Conservation (phyloP, 2,329 filamentous ascomycete species). For the Nemania sp. region DNA sequence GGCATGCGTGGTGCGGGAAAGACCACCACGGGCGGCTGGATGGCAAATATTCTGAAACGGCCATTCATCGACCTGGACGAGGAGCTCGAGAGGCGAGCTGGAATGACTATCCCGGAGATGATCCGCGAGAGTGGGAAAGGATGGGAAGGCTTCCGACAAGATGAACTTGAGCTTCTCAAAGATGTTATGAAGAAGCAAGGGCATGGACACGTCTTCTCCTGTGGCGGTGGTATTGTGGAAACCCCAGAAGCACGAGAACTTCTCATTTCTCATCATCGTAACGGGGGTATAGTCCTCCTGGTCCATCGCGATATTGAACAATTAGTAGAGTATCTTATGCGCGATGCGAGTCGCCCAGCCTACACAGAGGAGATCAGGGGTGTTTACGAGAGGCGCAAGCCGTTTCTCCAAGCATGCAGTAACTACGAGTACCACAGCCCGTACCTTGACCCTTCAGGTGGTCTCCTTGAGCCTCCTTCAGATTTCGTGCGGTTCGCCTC, state of each 20-base stretch:
- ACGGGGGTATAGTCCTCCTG: slow-evolving; percentile 81
- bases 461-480: slow-evolving; percentile 53
- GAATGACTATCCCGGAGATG: slow-evolving; percentile 82
- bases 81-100: slow-evolving; percentile 75
- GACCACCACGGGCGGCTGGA: slow-evolving; percentile 88
- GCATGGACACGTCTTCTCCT: slow-evolving; percentile 82
- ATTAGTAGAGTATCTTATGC: slow-evolving; percentile 84
- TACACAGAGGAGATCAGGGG: slow-evolving; percentile 91
- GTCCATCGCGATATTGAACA: slow-evolving; percentile 86
- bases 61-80: slow-evolving; percentile 85
- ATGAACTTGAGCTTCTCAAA: slow-evolving; percentile 75
- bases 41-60: slow-evolving; percentile 73
- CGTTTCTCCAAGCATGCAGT: slow-evolving; percentile 90
- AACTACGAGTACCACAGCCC: slow-evolving; percentile 93
- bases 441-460: slow-evolving; percentile 49
- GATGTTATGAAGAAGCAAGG: slow-evolving; percentile 75
- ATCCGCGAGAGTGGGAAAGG: slow-evolving; percentile 68
- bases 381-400: slow-evolving; percentile 86
- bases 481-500: slow-evolving; percentile 76
- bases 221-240: slow-evolving; percentile 92
- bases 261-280: slow-evolving; percentile 71
- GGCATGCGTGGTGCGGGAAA: slow-evolving; percentile 98
- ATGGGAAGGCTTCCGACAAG: slow-evolving; percentile 85
- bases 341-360: slow-evolving; percentile 87
- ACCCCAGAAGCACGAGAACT: slow-evolving; percentile 76